Evolutionary conservation across 768 basidiomycete species (phyloP).

Genomic region (Lentinula aciculospora): DNA sequence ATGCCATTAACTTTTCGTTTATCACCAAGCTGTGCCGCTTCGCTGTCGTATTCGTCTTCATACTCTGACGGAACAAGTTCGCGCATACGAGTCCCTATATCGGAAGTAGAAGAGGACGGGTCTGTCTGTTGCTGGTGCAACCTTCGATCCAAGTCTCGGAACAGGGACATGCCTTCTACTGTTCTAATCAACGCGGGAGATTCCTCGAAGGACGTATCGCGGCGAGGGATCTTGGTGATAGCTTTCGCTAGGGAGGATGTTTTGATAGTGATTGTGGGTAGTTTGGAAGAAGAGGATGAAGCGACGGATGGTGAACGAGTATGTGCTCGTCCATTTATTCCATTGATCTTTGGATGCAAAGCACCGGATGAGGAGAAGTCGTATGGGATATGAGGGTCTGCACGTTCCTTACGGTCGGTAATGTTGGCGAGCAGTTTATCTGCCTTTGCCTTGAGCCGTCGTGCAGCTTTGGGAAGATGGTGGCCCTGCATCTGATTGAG

Average conservation of each 20-base stretch:
- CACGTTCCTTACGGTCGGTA: slow-evolving; percentile 80
- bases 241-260: slow-evolving; percentile 15
- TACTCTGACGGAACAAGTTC: slow-evolving; percentile 22
- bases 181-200: slow-evolving; percentile 66
- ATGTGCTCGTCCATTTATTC: slow-evolving; percentile 37
- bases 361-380: slow-evolving; percentile 23
- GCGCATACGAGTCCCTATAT: slow-evolving; percentile 25
- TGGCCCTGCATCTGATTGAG: slow-evolving; percentile 58
- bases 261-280: slow-evolving; percentile 21
- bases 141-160: slow-evolving; percentile 53
- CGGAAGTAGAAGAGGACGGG: background rate
- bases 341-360: slow-evolving; percentile 18
- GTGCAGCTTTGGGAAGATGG: slow-evolving; percentile 78
- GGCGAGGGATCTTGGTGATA: slow-evolving; percentile 17
- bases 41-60: slow-evolving; percentile 16
- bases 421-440: slow-evolving; percentile 84
- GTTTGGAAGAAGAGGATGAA: slow-evolving; percentile 19
- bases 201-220: slow-evolving; percentile 56
- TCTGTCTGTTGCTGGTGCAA: slow-evolving; percentile 28
- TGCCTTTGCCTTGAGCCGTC: slow-evolving; percentile 77
- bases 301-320: slow-evolving; percentile 32
- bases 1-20: slow-evolving; percentile 55
- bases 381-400: slow-evolving; percentile 61
- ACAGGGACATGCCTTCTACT: slow-evolving; percentile 65
- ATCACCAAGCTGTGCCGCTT: slow-evolving; percentile 35